Base-by-base conservation (phyloP, 495 filamentous ascomycete genomes). In the Choiromyces venosus region DNA sequence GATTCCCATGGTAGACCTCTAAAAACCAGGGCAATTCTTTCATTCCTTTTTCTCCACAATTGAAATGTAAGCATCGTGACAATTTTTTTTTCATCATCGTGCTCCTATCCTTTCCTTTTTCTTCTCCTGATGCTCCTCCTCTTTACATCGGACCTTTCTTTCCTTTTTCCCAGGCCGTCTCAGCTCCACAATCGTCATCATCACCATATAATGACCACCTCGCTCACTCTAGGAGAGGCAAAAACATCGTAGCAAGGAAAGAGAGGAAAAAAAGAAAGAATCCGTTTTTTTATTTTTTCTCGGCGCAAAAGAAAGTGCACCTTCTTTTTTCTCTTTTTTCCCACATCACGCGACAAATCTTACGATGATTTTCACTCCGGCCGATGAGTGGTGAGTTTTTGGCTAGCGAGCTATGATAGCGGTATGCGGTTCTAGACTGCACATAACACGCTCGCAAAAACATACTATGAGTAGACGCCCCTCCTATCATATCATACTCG, bases 301-400 rank as follows among this genome's bases (percentile, higher is more conserved):
- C 4, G 25, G 25, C 25, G 52, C 6, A 29, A 21, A 21, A 61
- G 12, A 25, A 61, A 10, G 10, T 61, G 52, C 52, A 33, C 52
- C 25, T 29, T n/a, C 44, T 29, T n/a, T 7, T 52, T 46, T 29
- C 6, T 9, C 46, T n/a, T 29, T 14, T 61, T 14, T 4, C 25
- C 52, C 52, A 61, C 52, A 61, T 61, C 52, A 61, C 52, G 25
- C 52, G 52, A 61, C 52, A 61, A n/a, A 61, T 61, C 52, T 18
- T 14, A 33, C 25, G 52, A 61, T 18, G 4, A 33, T 33, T 61
- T n/a, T 61, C 25, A 33, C 25, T 12, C 25, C 21, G 21, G 44
- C 44, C 44, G 6, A 8, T 21, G 21, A n/a, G 44, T n/a, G 21
- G 44, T n/a, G 44, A 52, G 44, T 52, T 52, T 21, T 52, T 52